Conservation (phyloP, 1,139 yeast species). For the Saccharomycopsis hybrid region DNA sequence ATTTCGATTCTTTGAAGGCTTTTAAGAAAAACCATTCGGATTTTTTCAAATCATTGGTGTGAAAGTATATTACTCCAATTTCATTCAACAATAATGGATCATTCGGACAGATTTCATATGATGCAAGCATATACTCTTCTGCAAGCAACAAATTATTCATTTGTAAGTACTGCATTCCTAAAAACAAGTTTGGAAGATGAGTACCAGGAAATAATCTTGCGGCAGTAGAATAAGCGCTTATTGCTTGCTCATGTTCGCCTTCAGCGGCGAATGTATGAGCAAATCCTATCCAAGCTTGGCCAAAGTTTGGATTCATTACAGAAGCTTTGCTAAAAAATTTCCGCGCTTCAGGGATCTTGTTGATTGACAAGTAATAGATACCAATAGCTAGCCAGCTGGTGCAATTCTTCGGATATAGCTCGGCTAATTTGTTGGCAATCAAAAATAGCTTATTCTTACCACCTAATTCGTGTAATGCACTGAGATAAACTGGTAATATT, state of each 20-base stretch:
- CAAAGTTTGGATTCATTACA: constrained; percentile 79
- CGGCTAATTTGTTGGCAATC: constrained; percentile 82
- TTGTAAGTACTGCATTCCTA: constrained; percentile 94
- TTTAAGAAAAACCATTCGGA: constrained; percentile 70
- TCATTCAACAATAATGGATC: constrained; percentile 91
- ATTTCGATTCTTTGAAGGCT: constrained; percentile 67
- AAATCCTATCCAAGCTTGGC: constrained; percentile 97
- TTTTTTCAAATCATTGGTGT: constrained; percentile 56
- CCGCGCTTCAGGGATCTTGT: constrained; percentile 78
- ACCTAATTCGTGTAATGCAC: constrained; percentile 81
- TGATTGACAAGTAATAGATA: constrained; percentile 73
- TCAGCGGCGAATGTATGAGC: constrained; percentile 97
- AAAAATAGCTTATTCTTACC: constrained; percentile 76
- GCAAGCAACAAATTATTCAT: constrained; percentile 79
- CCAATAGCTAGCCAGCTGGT: constrained; percentile 94
- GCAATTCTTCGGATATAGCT: constrained; percentile 73
- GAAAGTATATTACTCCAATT: constrained; percentile 83
- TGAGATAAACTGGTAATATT: constrained; percentile 72
- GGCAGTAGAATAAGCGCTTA: constrained; percentile 94
- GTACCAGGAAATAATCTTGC: constrained; percentile 92
- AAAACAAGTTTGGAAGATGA: constrained; percentile 80
- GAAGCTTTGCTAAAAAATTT: constrained; percentile 87
- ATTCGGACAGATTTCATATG: constrained; percentile 69
- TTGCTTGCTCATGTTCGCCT: constrained; percentile 98
- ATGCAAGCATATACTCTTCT: constrained; percentile 74